Evolutionary conservation across 768 basidiomycete species (phyloP), one percentile per base, ranked within the genome.

Genomic region (Harrya chromipes): DNA sequence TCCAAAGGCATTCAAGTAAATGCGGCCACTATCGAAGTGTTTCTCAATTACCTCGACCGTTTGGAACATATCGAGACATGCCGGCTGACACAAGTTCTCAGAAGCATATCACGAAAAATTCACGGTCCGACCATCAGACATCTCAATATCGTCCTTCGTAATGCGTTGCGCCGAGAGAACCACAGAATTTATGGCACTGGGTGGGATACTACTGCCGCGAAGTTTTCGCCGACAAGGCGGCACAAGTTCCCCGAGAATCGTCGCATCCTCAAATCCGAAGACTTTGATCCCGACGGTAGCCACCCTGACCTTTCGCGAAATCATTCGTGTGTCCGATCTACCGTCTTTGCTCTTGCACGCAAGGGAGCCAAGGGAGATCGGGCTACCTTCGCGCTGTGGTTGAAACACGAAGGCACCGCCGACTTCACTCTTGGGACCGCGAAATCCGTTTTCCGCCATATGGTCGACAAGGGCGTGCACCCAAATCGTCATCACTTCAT

Each of bases 401-500:
- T 92, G 49, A 71, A 75, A 52, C 78, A 81, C 40, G 82, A 87
- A 52, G 81, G 76, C 8, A 71, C 81, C 17, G 63, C 79, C 39
- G 74, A 75, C 48, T 60, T 71, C 36, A 78, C 87, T 56, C 64
- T 79, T 49, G 69, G 73, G 35, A 64, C 75, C 4, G 83, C 85
- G 7, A 67, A 77, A 45, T 71, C 72, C 11, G 65, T 82, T 34
- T 84, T 90, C 55, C 72, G 76, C 19, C 63, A 71, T 17, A 78
- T 92, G 72, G 63, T 88, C 44, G 71, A 74, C 42, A 80, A 81
- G 49, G 90, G 90, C 10, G 73, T 94, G 47, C 79, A 79, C 41
- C 84, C 88, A 10, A 86, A 81, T 58, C 73, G 74, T 47, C 81
- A 87, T 61, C 91, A 94, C 66, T 85, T 82, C 57, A 73, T 74